Evolutionary conservation across 192 early-diverging fungal species (phyloP).

Genomic region (Bifiguratus adelaidae): DNA sequence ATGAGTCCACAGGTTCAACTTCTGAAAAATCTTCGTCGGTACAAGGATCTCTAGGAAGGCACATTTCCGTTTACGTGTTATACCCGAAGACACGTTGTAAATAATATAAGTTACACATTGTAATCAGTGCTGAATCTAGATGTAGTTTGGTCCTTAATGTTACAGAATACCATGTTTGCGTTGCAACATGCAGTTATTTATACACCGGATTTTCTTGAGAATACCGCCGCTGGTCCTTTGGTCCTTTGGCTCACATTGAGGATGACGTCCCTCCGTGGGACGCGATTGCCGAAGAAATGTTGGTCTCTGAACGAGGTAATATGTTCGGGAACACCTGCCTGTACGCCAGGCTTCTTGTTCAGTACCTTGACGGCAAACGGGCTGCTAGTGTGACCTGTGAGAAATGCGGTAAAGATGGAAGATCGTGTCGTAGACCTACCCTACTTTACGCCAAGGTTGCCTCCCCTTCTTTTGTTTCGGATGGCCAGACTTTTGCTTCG

Average conservation of each 20-base stretch:
- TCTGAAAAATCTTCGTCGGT: constrained; percentile 5
- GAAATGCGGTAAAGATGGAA: neutral
- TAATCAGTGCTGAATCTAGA: neutral
- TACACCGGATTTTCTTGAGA: too few relatives aligned
- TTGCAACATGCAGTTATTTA: too few relatives aligned
- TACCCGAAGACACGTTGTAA: neutral
- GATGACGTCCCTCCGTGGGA: constrained; percentile 15
- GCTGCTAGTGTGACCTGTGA: constrained; percentile 3
- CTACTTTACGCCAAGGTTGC: neutral
- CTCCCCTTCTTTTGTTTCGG: neutral
- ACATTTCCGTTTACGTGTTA: neutral
- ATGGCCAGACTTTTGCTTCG: constrained; percentile 6
- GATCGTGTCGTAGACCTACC: neutral
- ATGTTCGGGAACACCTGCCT: neutral
- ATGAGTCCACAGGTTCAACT: constrained; percentile 11
- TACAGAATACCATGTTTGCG: too few relatives aligned
- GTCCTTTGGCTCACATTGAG: constrained; percentile 7
- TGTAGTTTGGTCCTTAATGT: neutral
- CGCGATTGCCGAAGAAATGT: constrained; percentile 4
- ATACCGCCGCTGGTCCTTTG: constrained; percentile 7
- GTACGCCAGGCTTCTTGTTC: constrained; percentile 9
- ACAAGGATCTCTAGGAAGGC: neutral
- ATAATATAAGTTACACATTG: neutral
- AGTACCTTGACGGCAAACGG: constrained; percentile 23
- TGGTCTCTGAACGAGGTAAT: constrained; percentile 7